These are phyloP conservation scores for Aphanomyces invadans DNA, from an alignment of 352 stramenopile species.

Conservation along the genomic window DNA sequence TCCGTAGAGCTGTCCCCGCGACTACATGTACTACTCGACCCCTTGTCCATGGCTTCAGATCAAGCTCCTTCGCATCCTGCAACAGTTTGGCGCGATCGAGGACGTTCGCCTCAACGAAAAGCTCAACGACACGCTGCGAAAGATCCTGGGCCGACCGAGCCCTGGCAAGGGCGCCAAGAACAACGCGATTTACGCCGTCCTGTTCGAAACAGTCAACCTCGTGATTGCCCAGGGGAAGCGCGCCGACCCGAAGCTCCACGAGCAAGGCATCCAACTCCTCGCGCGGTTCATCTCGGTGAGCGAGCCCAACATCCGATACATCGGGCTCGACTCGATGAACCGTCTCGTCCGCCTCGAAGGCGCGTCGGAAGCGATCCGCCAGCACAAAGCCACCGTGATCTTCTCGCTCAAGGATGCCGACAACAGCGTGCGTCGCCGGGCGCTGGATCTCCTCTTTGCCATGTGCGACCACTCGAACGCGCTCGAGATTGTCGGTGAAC, in stretches of 20 bases:
- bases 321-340: slow-evolving; percentile 95
- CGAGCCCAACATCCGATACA: slow-evolving; percentile 97
- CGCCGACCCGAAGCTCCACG: slow-evolving; percentile 77
- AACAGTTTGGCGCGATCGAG: slow-evolving; percentile 85
- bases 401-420: slow-evolving; percentile 96
- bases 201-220: slow-evolving; percentile 97
- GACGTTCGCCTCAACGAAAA: slow-evolving; percentile 44
- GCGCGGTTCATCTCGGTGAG: slow-evolving; percentile 96
- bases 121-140: slow-evolving; percentile 88
- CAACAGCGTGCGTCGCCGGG: slow-evolving; percentile 92
- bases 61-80: slow-evolving; percentile 87
- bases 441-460: slow-evolving; percentile 96
- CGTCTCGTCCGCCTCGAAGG: slow-evolving; percentile 87
- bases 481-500: slow-evolving; percentile 92
- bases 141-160: slow-evolving; percentile 86
- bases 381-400: slow-evolving; percentile 93
- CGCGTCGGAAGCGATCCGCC: slow-evolving; percentile 81
- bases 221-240: slow-evolving; percentile 91
- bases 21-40: slow-evolving; percentile 98
- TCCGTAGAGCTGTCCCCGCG: slow-evolving; percentile 73
- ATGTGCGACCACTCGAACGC: slow-evolving; percentile 96
- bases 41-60: slow-evolving; percentile 95
- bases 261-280: slow-evolving; percentile 90
- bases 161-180: slow-evolving; percentile 86
- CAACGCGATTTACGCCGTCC: slow-evolving; percentile 94